Evolutionary conservation across 306 rosid genomes (phyloP).

Genomic region (Quercus mongolica): DNA sequence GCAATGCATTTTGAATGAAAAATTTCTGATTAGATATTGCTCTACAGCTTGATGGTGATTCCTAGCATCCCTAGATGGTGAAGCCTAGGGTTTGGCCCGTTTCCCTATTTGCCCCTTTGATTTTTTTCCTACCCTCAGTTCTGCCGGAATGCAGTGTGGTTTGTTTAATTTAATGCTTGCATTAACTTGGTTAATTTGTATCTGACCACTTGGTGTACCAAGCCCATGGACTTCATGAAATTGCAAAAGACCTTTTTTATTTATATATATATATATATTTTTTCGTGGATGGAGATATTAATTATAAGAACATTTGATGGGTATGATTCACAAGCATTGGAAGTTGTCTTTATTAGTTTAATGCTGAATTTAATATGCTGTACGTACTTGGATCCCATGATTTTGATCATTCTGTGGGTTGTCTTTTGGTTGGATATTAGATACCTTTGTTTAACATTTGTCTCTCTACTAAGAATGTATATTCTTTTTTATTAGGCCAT

Average conservation of each 20-base stretch:
- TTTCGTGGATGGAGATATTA: not conserved
- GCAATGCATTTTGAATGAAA: too few species aligned
- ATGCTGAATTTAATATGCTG: not conserved
- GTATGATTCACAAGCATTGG: not conserved
- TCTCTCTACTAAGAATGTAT: not conserved
- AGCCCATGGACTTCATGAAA: not conserved
- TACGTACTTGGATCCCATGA: not conserved
- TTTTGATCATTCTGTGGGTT: not conserved
- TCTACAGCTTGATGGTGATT: too few species aligned
- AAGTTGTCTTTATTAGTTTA: not conserved
- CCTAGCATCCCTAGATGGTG: too few species aligned
- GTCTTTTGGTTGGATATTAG: not conserved
- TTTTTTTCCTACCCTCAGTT: too few species aligned
- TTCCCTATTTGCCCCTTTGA: too few species aligned
- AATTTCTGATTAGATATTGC: too few species aligned
- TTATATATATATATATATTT: too few species aligned
- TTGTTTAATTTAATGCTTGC: not conserved
- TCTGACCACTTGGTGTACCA: not conserved
- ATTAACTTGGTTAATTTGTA: not conserved
- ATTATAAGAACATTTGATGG: not conserved
- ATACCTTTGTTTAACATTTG: not conserved
- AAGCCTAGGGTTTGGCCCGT: too few species aligned
- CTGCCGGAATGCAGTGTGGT: not conserved
- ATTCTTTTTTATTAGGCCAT: slow-evolving; percentile 54
- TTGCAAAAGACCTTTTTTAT: not conserved